Conservation (phyloP, 148 eudicot species). For the Fallopia convolvulus region DNA sequence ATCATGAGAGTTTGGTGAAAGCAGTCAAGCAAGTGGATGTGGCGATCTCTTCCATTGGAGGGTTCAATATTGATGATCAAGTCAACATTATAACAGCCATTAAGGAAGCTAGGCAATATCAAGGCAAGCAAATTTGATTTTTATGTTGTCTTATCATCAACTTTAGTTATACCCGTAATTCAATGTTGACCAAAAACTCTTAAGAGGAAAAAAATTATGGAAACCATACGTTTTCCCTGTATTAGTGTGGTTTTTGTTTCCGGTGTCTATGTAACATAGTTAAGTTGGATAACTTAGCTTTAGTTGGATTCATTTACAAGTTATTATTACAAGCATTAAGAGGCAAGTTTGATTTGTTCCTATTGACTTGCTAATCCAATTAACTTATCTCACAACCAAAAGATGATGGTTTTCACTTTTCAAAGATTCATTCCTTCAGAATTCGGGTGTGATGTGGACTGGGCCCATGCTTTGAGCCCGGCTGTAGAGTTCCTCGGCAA, state of each 20-base stretch:
- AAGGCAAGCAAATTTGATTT: slow-evolving; percentile 32
- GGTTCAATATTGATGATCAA: slow-evolving; percentile 38
- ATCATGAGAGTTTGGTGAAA: slow-evolving; percentile 49
- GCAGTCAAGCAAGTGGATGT: slow-evolving; percentile 69
- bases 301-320: no score
- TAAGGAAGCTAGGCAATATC: slow-evolving; percentile 60
- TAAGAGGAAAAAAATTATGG: no score
- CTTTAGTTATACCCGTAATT: no score
- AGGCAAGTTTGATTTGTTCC: no score
- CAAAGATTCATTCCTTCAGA: slow-evolving; percentile 67
- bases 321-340: no score
- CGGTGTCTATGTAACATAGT: no score
- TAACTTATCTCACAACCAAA: not conserved
- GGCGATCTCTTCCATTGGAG: slow-evolving; percentile 51
- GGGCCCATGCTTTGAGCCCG: slow-evolving; percentile 37
- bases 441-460: slow-evolving; percentile 51
- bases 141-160: no score
- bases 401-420: not conserved
- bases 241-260: no score
- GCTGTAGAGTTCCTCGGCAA: slow-evolving; percentile 25
- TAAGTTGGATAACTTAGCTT: no score
- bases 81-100: slow-evolving; percentile 55
- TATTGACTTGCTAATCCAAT: no score
- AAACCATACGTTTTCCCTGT: no score
- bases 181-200: no score